Evolutionary conservation across 495 filamentous ascomycete genomes (phyloP).

Genomic region (Tuber borchii): DNA sequence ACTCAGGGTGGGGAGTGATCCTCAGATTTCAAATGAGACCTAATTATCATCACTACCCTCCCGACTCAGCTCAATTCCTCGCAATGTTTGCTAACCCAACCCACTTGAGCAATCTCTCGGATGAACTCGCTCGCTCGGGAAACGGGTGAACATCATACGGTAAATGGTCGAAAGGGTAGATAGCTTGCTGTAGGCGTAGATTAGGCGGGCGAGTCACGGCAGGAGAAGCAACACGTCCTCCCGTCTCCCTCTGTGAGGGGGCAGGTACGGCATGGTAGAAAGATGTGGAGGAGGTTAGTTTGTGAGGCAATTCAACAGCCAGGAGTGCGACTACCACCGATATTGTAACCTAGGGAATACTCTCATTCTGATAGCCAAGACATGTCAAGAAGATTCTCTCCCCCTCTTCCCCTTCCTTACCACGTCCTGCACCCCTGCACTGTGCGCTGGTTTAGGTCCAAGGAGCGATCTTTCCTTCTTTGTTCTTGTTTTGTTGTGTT

Average conservation of each 20-base stretch:
- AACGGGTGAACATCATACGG: background rate
- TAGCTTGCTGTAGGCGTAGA: background rate
- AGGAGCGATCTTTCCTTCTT: background rate
- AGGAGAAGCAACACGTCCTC: background rate
- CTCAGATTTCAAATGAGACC: background rate
- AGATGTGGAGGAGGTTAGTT: background rate
- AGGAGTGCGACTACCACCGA: background rate
- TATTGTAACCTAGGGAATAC: background rate
- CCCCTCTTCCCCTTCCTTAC: background rate
- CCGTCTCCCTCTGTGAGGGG: background rate
- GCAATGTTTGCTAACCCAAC: background rate
- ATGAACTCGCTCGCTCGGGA: background rate
- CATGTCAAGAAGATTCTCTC: background rate
- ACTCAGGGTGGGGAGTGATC: background rate
- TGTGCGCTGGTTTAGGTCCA: background rate
- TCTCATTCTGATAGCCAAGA: background rate
- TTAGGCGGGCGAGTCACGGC: background rate
- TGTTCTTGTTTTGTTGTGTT: background rate
- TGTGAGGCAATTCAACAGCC: background rate
- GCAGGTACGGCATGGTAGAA: background rate
- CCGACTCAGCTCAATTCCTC: background rate
- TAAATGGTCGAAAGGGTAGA: background rate
- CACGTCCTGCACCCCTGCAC: background rate
- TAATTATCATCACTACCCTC: background rate
- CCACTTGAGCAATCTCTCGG: background rate